Conservation (phyloP, 768 basidiomycete species). For the Auricularia heimuer region DNA sequence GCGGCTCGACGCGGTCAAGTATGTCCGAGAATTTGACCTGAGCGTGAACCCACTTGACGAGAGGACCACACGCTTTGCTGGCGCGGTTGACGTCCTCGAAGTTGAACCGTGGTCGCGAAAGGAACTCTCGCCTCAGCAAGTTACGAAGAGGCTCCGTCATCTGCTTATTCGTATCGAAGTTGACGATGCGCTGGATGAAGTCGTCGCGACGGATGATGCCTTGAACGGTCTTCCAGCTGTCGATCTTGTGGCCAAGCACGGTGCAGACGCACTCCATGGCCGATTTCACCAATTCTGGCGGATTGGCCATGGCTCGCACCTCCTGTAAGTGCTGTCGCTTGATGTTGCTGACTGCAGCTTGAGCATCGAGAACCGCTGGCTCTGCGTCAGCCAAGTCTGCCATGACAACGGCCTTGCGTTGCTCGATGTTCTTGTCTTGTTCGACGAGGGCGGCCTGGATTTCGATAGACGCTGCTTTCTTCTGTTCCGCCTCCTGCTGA, state of each 20-base stretch:
- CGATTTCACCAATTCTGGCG: slow-evolving; percentile 92
- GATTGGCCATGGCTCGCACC: slow-evolving; percentile 96
- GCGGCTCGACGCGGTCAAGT: slow-evolving; percentile 90
- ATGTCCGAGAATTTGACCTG: slow-evolving; percentile 97
- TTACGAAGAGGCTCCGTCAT: slow-evolving; percentile 89
- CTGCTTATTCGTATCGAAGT: slow-evolving; percentile 84
- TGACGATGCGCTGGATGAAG: slow-evolving; percentile 91
- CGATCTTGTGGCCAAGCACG: slow-evolving; percentile 91
- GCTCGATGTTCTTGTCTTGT: slow-evolving; percentile 82
- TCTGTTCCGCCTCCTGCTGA: slow-evolving; percentile 97
- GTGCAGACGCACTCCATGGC: slow-evolving; percentile 99
- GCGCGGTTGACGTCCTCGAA: slow-evolving; percentile 93
- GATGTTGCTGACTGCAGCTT: slow-evolving; percentile 94
- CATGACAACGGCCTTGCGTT: slow-evolving; percentile 83
- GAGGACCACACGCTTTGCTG: slow-evolving; percentile 92
- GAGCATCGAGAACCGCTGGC: slow-evolving; percentile 91
- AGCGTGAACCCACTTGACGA: slow-evolving; percentile 96
- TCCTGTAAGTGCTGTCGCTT: slow-evolving; percentile 92
- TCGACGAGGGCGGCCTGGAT: slow-evolving; percentile 89
- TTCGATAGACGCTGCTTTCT: slow-evolving; percentile 92
- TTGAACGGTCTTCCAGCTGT: slow-evolving; percentile 93
- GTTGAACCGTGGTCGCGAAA: slow-evolving; percentile 83
- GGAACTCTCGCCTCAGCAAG: slow-evolving; percentile 84
- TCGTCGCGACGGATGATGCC: slow-evolving; percentile 92
- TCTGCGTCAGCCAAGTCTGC: slow-evolving; percentile 95